Percentiles rank a stretch among this genome's conserved stretches.
Conservation (phyloP, 768 basidiomycete genomes). For the Calvatia gigantea region DNA sequence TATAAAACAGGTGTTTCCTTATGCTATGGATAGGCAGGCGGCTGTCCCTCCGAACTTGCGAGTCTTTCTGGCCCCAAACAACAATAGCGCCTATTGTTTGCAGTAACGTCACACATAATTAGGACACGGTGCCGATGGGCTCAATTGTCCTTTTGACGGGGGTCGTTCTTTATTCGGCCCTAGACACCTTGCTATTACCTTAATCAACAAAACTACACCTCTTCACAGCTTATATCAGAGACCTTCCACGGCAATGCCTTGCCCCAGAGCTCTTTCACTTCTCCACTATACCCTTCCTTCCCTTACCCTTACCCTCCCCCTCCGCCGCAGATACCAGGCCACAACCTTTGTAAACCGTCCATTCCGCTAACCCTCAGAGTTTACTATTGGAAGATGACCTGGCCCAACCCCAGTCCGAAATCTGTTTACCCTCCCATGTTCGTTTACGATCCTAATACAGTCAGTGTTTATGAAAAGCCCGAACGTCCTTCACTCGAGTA, state of each 20-base stretch:
- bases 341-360: neutral
- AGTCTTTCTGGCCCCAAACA: neutral
- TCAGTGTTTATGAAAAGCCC: neutral
- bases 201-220: neutral
- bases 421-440: slow-evolving; percentile 3
- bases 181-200: neutral
- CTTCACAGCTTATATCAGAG: neutral
- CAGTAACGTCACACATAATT: neutral
- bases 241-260: neutral
- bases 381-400: neutral
- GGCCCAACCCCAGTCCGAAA: neutral
- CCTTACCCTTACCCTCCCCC: neutral
- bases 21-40: too few species aligned
- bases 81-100: slow-evolving; percentile 7
- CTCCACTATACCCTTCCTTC: neutral
- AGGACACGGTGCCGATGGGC: neutral
- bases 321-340: neutral
- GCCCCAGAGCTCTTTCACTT: neutral
- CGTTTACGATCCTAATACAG: neutral
- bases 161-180: neutral
- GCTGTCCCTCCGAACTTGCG: neutral
- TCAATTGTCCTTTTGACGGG: neutral
- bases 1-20: too few species aligned
- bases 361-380: neutral
- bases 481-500: slow-evolving; percentile 3